These are phyloP conservation scores for Sodiomyces alkalinus DNA, from an alignment of 2,329 filamentous ascomycete species.

Conservation along the genomic window DNA sequence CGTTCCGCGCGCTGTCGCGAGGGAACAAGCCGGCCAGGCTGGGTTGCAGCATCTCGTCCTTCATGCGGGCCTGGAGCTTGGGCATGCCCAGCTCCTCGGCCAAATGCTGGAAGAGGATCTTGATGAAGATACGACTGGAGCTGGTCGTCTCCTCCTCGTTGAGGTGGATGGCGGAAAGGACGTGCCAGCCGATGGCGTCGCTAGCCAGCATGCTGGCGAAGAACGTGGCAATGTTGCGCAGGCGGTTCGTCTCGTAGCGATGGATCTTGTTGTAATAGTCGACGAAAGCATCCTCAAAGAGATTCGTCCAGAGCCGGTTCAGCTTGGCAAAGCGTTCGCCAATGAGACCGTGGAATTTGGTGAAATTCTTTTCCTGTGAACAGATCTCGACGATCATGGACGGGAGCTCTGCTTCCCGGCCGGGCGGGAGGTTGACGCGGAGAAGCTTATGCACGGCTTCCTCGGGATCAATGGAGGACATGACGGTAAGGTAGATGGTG, in stretches of 20 bases:
- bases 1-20: conserved; percentile 73
- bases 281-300: conserved; percentile 80
- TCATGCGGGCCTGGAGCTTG: conserved; percentile 60
- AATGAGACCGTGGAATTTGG: conserved; percentile 91
- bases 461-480: conserved; percentile 91
- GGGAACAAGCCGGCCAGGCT: conserved; percentile 81
- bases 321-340: conserved; percentile 92
- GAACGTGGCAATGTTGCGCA: conserved; percentile 89
- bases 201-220: conserved; percentile 83
- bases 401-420: conserved; percentile 77
- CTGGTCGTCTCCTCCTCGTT: conserved; percentile 97
- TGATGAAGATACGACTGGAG: conserved; percentile 94
- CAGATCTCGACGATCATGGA: conserved; percentile 97
- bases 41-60: conserved; percentile 62
- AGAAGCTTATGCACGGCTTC: conserved; percentile 96
- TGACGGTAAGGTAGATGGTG: conserved; percentile 94
- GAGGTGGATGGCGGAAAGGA: conserved; percentile 67
- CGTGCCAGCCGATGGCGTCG: conserved; percentile 87
- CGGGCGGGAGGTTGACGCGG: conserved; percentile 76
- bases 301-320: conserved; percentile 83
- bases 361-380: conserved; percentile 91
- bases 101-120: conserved; percentile 90
- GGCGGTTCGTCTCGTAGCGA: conserved; percentile 85
- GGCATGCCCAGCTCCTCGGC: conserved; percentile 74
- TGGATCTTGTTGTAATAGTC: conserved; percentile 98